phyloP scores from a whole-genome alignment of 257 asterid genomes.

The Haberlea rhodopensis region DNA sequence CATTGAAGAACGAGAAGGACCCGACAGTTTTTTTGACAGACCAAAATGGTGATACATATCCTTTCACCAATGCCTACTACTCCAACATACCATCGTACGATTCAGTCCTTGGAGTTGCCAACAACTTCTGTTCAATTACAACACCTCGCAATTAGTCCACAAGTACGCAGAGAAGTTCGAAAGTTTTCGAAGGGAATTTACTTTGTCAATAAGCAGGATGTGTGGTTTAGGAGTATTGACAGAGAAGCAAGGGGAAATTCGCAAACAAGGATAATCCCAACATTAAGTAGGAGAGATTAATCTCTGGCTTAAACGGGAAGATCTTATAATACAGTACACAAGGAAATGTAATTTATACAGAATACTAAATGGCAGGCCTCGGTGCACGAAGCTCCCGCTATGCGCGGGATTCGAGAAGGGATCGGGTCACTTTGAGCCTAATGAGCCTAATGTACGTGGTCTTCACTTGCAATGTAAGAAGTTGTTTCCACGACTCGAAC shows the following conservation, averaged over 20 bases:
- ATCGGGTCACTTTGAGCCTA: too few relatives aligned
- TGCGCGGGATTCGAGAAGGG: too few relatives aligned
- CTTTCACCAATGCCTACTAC: conserved; percentile 56
- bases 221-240: conserved; percentile 59
- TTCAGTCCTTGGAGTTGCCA: conserved; percentile 58
- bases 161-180: conserved; percentile 41
- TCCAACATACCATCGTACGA: conserved; percentile 33
- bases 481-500: too few relatives aligned
- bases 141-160: conserved; percentile 41
- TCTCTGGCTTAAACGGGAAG: background rate
- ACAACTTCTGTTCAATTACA: conserved; percentile 37
- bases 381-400: too few relatives aligned
- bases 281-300: conserved; percentile 13
- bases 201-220: conserved; percentile 65
- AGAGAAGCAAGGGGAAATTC: conserved; percentile 55
- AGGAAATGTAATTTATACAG: background rate
- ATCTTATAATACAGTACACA: background rate
- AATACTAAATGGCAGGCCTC: too few relatives aligned
- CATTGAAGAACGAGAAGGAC: conserved; percentile 30
- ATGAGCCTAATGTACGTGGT: too few relatives aligned
- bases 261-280: conserved; percentile 47
- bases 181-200: conserved; percentile 38
- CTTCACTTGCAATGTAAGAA: too few relatives aligned
- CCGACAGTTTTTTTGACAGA: conserved; percentile 51
- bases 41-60: conserved; percentile 34